phyloP scores from a whole-genome alignment of 179 eudicot species.

The Silene noctiflora region DNA sequence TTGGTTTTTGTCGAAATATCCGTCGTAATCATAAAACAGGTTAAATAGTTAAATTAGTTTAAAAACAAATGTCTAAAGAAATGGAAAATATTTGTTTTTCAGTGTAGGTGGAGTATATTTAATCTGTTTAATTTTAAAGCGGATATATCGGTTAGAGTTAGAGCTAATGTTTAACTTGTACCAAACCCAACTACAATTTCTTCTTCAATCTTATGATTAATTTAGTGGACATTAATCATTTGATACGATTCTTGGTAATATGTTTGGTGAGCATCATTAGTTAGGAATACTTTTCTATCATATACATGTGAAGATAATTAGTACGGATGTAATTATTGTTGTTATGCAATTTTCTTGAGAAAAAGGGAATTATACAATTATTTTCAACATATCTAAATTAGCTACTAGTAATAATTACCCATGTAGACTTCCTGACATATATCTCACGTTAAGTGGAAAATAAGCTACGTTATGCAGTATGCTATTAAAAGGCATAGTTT shows the following conservation, averaged over 20 bases:
- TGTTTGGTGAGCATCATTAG: slow-evolving; percentile 13
- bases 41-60: too few species aligned
- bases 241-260: background rate
- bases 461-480: background rate
- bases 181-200: background rate
- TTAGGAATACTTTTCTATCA: slow-evolving; percentile 15
- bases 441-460: background rate
- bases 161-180: background rate
- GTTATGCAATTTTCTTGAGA: background rate
- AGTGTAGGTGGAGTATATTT: too few species aligned
- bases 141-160: too few species aligned
- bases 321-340: background rate
- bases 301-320: background rate
- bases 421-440: background rate
- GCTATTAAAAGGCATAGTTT: too few species aligned
- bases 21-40: too few species aligned
- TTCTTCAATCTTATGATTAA: background rate
- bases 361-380: background rate
- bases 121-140: too few species aligned
- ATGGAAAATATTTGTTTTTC: too few species aligned
- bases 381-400: background rate
- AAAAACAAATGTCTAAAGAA: too few species aligned
- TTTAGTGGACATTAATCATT: background rate
- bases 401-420: background rate
- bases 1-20: too few species aligned